Conservation (phyloP, 2,329 filamentous ascomycete genomes). For the Alternaria triticina region DNA sequence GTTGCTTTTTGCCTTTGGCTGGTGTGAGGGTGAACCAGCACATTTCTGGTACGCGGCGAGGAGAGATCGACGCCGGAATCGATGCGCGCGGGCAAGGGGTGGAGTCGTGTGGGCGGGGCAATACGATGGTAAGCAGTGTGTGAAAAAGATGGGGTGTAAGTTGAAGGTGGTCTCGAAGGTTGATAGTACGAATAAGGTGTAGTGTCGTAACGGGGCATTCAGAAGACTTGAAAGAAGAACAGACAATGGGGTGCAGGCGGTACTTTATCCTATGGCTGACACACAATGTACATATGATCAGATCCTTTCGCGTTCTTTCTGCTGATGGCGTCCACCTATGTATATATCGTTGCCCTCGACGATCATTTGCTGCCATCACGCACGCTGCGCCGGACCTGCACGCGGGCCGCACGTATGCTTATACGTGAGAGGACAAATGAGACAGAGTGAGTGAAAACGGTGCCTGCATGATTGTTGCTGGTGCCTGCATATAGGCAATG, state of each 20-base stretch:
- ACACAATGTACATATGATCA: slow-evolving; percentile 16
- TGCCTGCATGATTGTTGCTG: slow-evolving; percentile 38
- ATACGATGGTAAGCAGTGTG: slow-evolving; percentile 28
- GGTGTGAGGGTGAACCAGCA: slow-evolving; percentile 44
- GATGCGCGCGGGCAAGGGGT: slow-evolving; percentile 27
- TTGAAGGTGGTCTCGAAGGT: slow-evolving; percentile 27
- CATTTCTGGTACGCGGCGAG: slow-evolving; percentile 23
- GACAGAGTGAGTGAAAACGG: slow-evolving; percentile 27
- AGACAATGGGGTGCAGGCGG: slow-evolving; percentile 10
- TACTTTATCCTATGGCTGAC: slow-evolving; percentile 24
- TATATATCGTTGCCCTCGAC: slow-evolving; percentile 21
- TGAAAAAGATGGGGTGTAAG: slow-evolving; percentile 26
- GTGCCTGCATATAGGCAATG: slow-evolving; percentile 34
- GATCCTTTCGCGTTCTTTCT: slow-evolving; percentile 7
- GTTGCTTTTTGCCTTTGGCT: slow-evolving; percentile 23
- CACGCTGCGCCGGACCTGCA: slow-evolving; percentile 15
- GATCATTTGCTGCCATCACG: slow-evolving; percentile 30
- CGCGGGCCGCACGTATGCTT: slow-evolving; percentile 20
- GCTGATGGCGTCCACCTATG: slow-evolving; percentile 21
- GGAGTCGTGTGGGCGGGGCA: slow-evolving; percentile 28
- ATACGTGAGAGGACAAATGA: slow-evolving; percentile 21
- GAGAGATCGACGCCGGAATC: slow-evolving; percentile 20
- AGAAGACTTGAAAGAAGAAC: slow-evolving; percentile 10
- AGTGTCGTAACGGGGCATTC: slow-evolving; percentile 30
- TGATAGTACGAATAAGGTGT: slow-evolving; percentile 20